Percentiles rank a stretch among this genome's conserved stretches.
Evolutionary conservation across 768 basidiomycete genomes (phyloP).

Genomic region (Agaricus blazei): DNA sequence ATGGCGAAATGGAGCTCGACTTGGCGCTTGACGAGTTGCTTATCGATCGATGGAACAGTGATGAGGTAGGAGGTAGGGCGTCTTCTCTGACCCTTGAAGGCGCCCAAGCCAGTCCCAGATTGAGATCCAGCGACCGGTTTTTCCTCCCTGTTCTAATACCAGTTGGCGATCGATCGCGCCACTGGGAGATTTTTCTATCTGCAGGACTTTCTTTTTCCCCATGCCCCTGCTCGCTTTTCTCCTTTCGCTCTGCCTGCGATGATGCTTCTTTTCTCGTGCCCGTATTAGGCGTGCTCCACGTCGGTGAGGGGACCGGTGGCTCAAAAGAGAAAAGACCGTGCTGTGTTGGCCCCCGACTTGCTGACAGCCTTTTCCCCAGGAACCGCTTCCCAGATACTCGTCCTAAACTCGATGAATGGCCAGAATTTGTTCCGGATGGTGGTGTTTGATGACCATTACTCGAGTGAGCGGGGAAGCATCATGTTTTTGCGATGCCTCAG

Average conservation of each 20-base stretch:
- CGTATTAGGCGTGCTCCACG: constrained; percentile 27
- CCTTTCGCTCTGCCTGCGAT: constrained; percentile 20
- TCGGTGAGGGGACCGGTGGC: constrained; percentile 54
- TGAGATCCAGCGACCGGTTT: constrained; percentile 69
- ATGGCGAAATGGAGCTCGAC: constrained; percentile 19
- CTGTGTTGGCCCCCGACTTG: constrained; percentile 32
- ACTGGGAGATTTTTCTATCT: constrained; percentile 12
- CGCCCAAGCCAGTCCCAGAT: constrained; percentile 68
- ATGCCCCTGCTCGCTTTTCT: constrained; percentile 21
- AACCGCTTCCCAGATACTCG: constrained; percentile 41
- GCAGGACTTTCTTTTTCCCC: constrained; percentile 25
- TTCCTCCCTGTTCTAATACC: constrained; percentile 45
- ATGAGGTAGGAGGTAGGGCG: constrained; percentile 49
- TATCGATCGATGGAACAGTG: constrained; percentile 28
- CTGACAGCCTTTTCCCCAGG: constrained; percentile 18
- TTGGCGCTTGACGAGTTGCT: constrained; percentile 25
- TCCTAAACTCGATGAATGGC: constrained; percentile 54
- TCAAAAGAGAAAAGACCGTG: constrained; percentile 69
- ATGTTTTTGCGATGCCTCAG: neutral
- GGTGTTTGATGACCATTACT: constrained; percentile 35
- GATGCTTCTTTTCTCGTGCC: constrained; percentile 22
- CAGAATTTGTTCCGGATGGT: constrained; percentile 23
- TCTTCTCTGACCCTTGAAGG: constrained; percentile 63
- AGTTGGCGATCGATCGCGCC: constrained; percentile 17
- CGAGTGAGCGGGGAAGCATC: constrained; percentile 21